Evolutionary conservation across 2,329 filamentous ascomycete genomes (phyloP), one percentile per base, ranked within the genome.

Genomic region (Daldinia sp.): DNA sequence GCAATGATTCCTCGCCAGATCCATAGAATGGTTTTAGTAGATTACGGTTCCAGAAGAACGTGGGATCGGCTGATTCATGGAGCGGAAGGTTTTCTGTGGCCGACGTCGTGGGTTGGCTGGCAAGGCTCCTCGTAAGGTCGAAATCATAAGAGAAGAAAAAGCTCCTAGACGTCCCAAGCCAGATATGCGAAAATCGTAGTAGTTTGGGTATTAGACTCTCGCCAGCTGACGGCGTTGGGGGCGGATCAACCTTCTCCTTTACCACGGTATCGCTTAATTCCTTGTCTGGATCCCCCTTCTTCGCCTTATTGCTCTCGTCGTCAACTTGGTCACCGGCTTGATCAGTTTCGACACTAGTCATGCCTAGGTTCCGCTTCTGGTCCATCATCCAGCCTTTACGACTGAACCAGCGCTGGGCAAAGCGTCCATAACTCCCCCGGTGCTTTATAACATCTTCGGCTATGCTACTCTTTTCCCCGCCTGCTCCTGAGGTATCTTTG

Each of bases 111-210:
- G 68, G 87, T 78, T 61, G 72, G 62, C 78, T 83, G 2, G 81
- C 80, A 62, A 89, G 75, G 69, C 87, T 89, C 63, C 91, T 88
- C 0, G 96, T 98, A 57, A 99, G 88, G 78, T 99, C 94, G 77
- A 95, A 87, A 72, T 99, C 96, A 78, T 99, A 98, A 0, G 94
- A 94, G 79, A 95, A 99, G 83, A 92, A 98, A 79, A 98, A 98
- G 78, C 93, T 98, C 70, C 87, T 87, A 0, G 92, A 94, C 3
- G 90, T 87, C 0, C 92, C 90, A 76, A 98, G 95, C 67, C 97
- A 88, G 62, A 98, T 88, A 76, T 93, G 93, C 1, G 93, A 90
- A 35, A 93, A 97, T 44, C 92, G 88, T 46, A 99, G 80, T 42
- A 98, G 84, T 76, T 97, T 97, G 1, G 95, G 95, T 10, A 97